Conservation (phyloP, 164 flowering plant genomes). For the Berberis thunbergii region DNA sequence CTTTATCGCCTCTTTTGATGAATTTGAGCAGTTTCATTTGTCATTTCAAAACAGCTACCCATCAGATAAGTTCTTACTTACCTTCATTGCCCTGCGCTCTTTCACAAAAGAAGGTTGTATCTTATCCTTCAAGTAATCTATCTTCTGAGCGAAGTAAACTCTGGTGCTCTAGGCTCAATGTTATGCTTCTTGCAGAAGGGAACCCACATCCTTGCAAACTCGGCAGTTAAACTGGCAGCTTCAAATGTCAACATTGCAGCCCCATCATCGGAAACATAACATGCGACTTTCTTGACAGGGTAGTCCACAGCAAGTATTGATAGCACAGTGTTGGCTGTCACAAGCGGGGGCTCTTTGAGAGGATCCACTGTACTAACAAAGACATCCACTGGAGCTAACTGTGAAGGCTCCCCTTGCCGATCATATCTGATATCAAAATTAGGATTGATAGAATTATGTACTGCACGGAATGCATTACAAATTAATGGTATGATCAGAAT, state of each 20-base stretch:
- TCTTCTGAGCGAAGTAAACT: constrained; percentile 92
- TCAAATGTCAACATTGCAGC: constrained; percentile 98
- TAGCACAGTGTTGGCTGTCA: constrained; percentile 93
- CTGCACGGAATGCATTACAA: too few species aligned
- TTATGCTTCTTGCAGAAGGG: constrained; percentile 95
- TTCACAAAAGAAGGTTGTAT: constrained; percentile 96
- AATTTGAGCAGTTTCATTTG: neutral
- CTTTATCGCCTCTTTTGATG: too few species aligned
- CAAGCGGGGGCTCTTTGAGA: constrained; percentile 90
- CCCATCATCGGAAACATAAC: constrained; percentile 98
- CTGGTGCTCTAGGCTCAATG: constrained; percentile 98
- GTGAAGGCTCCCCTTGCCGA: constrained; percentile 92
- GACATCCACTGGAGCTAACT: constrained; percentile 82
- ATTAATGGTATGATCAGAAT: too few species aligned
- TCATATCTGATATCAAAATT: constrained; percentile 50
- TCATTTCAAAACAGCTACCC: neutral
- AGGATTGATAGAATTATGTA: neutral
- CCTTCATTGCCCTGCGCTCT: constrained; percentile 97
- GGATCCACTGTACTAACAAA: constrained; percentile 99
- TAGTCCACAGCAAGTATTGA: constrained; percentile 97
- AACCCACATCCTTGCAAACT: constrained; percentile 99
- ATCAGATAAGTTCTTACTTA: constrained; percentile 16
- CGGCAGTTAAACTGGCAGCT: constrained; percentile 86
- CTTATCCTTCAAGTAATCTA: constrained; percentile 93
- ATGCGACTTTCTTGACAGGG: constrained; percentile 95